phyloP scores from a whole-genome alignment of 768 basidiomycete genomes.

The Leccinum longicurvipes region DNA sequence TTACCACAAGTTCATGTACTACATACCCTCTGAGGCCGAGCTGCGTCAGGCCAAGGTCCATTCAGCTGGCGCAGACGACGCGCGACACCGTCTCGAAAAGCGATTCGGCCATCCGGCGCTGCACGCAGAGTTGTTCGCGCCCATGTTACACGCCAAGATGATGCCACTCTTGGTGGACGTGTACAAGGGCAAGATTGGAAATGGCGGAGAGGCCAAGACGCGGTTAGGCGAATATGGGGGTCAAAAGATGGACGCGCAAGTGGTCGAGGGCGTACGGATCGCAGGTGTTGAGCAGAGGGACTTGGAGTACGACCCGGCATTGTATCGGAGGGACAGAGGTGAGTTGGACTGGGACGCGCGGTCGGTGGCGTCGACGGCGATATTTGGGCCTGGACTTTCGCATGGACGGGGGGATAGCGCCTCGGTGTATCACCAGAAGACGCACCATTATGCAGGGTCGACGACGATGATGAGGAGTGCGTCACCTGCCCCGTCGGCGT shows the following conservation, averaged over 20 bases:
- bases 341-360: conserved; percentile 87
- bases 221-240: conserved; percentile 77
- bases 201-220: conserved; percentile 42
- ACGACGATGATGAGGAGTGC: conserved; percentile 25
- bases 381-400: conserved; percentile 39
- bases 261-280: conserved; percentile 78
- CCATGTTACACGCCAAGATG: conserved; percentile 85
- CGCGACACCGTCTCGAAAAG: conserved; percentile 73
- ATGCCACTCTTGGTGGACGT: conserved; percentile 74
- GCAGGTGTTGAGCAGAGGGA: conserved; percentile 78
- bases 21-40: conserved; percentile 79
- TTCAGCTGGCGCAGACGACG: conserved; percentile 71
- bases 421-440: conserved; percentile 41
- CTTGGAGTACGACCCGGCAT: conserved; percentile 75
- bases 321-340: conserved; percentile 78
- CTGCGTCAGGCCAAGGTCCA: conserved; percentile 70
- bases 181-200: conserved; percentile 68
- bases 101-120: conserved; percentile 96
- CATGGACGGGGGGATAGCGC: conserved; percentile 36
- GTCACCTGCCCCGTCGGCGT: conserved; percentile 44
- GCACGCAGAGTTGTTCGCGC: conserved; percentile 81
- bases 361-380: conserved; percentile 61
- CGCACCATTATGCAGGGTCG: conserved; percentile 37
- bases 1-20: conserved; percentile 71
- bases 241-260: conserved; percentile 67